Conservation (phyloP, 495 filamentous ascomycete genomes). For the Glonium stellatum region DNA sequence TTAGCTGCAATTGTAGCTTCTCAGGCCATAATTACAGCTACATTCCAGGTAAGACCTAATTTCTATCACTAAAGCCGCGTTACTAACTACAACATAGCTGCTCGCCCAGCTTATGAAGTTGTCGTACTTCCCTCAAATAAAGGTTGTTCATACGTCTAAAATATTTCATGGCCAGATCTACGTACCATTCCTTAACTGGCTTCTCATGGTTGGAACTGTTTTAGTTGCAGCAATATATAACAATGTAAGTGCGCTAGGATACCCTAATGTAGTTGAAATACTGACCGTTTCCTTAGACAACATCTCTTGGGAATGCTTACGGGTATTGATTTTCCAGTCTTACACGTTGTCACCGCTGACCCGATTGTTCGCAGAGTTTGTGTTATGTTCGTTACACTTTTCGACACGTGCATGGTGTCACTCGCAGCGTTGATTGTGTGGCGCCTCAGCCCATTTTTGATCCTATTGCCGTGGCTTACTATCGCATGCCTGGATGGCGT, state of each 20-base stretch:
- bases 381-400: constrained; percentile 70
- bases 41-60: constrained; percentile 46
- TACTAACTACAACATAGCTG: constrained; percentile 30
- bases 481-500: constrained; percentile 57
- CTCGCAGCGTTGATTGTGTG: constrained; percentile 63
- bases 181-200: constrained; percentile 64
- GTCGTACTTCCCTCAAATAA: constrained; percentile 68
- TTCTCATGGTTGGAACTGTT: constrained; percentile 68
- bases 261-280: too few relatives aligned
- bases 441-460: constrained; percentile 50
- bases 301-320: constrained; percentile 46
- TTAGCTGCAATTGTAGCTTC: constrained; percentile 68
- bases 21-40: constrained; percentile 70
- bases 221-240: constrained; percentile 65
- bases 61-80: neutral
- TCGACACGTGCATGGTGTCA: constrained; percentile 63
- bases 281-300: constrained; percentile 30
- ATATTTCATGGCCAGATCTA: constrained; percentile 66
- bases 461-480: constrained; percentile 54
- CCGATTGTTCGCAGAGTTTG: constrained; percentile 42
- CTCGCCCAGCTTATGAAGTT: constrained; percentile 66
- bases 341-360: too few relatives aligned
- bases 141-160: constrained; percentile 57
- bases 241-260: constrained; percentile 34
- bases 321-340: constrained; percentile 13